phyloP scores from a whole-genome alignment of 129 eudicot genomes.

The Cynara cardunculus region DNA sequence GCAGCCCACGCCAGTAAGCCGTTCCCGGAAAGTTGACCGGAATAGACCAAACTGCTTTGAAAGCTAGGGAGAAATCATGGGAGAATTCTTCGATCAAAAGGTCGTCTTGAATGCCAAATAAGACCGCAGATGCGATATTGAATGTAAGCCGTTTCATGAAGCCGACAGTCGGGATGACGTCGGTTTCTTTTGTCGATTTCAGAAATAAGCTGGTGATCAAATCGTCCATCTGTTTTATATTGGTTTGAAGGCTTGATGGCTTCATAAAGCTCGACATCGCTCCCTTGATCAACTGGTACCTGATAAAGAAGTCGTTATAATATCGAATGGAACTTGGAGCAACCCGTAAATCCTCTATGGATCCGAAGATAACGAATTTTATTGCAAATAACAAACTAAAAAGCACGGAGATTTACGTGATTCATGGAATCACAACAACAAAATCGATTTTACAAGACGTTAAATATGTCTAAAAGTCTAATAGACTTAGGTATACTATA shows the following conservation, averaged over 20 bases:
- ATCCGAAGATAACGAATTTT: background rate
- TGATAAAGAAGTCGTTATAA: background rate
- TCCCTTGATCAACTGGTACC: conserved; percentile 37
- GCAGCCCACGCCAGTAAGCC: conserved; percentile 23
- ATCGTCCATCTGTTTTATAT: conserved; percentile 27
- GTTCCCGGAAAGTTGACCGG: conserved; percentile 22
- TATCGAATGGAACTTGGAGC: background rate
- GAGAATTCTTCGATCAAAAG: conserved; percentile 2
- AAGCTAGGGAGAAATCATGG: conserved; percentile 13
- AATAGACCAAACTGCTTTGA: conserved; percentile 27
- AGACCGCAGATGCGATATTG: conserved; percentile 12
- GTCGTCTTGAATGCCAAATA: conserved; percentile 20
- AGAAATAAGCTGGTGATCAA: conserved; percentile 23
- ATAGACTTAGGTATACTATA: too few species aligned
- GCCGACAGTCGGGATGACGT: conserved; percentile 19
- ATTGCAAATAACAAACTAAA: too few species aligned
- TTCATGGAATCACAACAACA: too few species aligned
- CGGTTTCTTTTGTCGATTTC: conserved; percentile 15
- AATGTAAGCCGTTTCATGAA: conserved; percentile 18
- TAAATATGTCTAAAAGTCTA: background rate
- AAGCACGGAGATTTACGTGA: background rate
- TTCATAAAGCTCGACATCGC: conserved; percentile 24
- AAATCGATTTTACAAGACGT: background rate
- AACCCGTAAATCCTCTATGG: background rate
- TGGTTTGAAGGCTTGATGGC: conserved; percentile 30